Evolutionary conservation across 306 rosid species (phyloP).

Genomic region (Luffa aegyptiaca): DNA sequence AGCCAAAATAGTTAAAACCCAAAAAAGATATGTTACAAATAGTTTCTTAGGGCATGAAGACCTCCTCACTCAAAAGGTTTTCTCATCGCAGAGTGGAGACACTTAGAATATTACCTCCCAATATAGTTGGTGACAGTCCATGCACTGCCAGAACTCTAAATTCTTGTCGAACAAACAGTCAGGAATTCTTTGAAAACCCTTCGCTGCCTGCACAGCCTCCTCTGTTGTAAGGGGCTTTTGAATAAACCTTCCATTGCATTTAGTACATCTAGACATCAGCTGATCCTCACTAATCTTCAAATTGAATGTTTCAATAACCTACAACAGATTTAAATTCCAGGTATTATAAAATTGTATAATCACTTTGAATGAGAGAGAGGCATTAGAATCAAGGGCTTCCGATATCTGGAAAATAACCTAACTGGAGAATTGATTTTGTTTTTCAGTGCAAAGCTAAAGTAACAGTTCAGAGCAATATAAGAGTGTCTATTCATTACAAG

Average conservation of each 20-base stretch:
- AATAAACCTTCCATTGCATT: conserved; percentile 88
- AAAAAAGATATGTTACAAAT: background rate
- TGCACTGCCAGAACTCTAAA: conserved; percentile 88
- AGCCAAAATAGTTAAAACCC: background rate
- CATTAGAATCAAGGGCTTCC: background rate
- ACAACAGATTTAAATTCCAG: conserved; percentile 18
- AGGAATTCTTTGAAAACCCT: conserved; percentile 83
- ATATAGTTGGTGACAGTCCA: conserved; percentile 83
- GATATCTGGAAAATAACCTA: background rate
- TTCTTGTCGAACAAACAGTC: conserved; percentile 75
- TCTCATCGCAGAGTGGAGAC: background rate
- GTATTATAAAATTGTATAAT: background rate
- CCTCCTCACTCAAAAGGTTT: background rate
- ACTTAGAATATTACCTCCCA: conserved; percentile 61
- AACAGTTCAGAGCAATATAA: background rate
- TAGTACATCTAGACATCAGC: conserved; percentile 87
- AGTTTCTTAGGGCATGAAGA: background rate
- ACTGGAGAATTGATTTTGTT: background rate
- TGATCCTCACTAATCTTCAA: conserved; percentile 63
- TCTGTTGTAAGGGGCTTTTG: conserved; percentile 73
- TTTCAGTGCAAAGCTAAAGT: background rate
- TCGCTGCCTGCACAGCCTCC: conserved; percentile 85
- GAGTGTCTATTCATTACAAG: background rate
- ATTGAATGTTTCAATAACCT: conserved; percentile 77
- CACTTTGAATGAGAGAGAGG: background rate